phyloP scores from a whole-genome alignment of 495 filamentous ascomycete genomes.

The Aspergillus conjunctus region DNA sequence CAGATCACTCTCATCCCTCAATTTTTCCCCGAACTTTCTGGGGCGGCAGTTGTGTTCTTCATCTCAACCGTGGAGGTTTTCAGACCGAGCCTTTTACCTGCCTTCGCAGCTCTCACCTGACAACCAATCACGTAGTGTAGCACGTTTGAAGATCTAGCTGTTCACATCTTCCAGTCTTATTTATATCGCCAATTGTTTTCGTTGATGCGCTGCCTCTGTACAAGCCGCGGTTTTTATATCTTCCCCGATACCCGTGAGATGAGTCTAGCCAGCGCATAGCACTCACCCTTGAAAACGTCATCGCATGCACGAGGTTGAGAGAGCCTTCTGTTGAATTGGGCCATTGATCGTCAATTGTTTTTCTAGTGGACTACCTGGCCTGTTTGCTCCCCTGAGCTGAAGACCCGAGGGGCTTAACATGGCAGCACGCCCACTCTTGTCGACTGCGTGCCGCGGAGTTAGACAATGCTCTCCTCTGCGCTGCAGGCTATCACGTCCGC shows the following conservation, averaged over 20 bases:
- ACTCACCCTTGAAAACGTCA: not conserved
- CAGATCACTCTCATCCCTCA: not conserved
- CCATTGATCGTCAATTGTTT: not conserved
- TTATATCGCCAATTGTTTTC: not conserved
- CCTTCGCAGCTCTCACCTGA: not conserved
- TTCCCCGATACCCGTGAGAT: not conserved
- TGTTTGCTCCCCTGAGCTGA: not conserved
- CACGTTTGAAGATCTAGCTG: not conserved
- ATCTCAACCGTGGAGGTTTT: not conserved
- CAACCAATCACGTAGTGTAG: not conserved
- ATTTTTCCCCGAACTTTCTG: not conserved
- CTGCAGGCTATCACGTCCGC: not conserved
- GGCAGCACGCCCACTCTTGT: constrained; percentile 13
- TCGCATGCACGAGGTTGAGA: constrained; percentile 8
- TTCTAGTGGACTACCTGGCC: not conserved
- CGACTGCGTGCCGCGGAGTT: constrained; percentile 15
- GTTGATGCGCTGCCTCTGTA: not conserved
- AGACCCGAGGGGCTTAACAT: constrained; percentile 13
- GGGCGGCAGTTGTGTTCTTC: not conserved
- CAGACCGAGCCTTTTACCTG: not conserved
- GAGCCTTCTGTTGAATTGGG: not conserved
- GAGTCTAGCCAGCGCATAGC: constrained; percentile 9
- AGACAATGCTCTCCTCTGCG: constrained; percentile 12
- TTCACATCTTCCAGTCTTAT: not conserved
- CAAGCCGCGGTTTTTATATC: not conserved